phyloP scores from a whole-genome alignment of 2,329 filamentous ascomycete genomes.

The Aureobasidium sp. region DNA sequence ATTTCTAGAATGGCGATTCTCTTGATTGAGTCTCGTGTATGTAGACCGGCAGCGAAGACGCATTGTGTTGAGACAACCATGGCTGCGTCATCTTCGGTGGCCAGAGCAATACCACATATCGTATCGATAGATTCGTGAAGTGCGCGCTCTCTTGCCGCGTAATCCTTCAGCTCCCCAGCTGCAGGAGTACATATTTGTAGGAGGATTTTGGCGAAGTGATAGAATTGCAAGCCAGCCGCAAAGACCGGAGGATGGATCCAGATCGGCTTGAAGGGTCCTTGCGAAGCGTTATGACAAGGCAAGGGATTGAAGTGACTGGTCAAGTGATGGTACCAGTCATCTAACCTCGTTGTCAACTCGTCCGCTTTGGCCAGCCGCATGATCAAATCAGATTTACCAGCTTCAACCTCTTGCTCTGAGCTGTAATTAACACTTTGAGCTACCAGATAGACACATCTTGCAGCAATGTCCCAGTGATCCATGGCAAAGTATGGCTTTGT shows the following conservation, averaged over 20 bases:
- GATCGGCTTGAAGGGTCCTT: slow-evolving; percentile 33
- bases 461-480: slow-evolving; percentile 43
- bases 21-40: slow-evolving; percentile 31
- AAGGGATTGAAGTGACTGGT: slow-evolving; percentile 33
- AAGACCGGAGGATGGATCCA: slow-evolving; percentile 43
- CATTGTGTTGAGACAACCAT: slow-evolving; percentile 38
- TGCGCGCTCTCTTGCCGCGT: slow-evolving; percentile 31
- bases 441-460: slow-evolving; percentile 44
- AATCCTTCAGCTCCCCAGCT: slow-evolving; percentile 37
- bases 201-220: slow-evolving; percentile 42
- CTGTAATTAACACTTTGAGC: slow-evolving; percentile 49
- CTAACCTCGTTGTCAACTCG: slow-evolving; percentile 36
- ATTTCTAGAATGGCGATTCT: slow-evolving; percentile 27
- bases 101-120: slow-evolving; percentile 42
- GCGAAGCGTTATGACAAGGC: slow-evolving; percentile 20
- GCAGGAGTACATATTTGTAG: slow-evolving; percentile 42
- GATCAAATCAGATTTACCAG: slow-evolving; percentile 30
- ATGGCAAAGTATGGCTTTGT: slow-evolving; percentile 39
- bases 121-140: slow-evolving; percentile 36
- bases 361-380: slow-evolving; percentile 36
- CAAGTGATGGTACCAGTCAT: slow-evolving; percentile 38
- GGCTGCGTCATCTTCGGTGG: slow-evolving; percentile 33
- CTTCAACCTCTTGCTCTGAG: slow-evolving; percentile 37
- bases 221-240: slow-evolving; percentile 39
- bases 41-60: slow-evolving; percentile 35